phyloP scores from a whole-genome alignment of 805 yeast species.

The Ascoidea tarda region DNA sequence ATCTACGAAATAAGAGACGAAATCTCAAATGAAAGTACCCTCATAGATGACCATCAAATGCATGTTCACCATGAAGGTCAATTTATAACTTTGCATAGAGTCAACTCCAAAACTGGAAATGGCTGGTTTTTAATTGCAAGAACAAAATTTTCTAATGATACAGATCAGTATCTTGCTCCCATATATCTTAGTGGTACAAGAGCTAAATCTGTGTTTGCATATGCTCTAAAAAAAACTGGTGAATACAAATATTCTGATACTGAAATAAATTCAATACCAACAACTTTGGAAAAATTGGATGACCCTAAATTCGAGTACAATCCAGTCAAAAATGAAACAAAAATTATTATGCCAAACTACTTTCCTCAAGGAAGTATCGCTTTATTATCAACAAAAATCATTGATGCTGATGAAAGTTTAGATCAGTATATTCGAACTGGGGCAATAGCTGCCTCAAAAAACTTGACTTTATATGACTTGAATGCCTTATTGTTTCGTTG shows the following conservation, averaged over 20 bases:
- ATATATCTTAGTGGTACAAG: slow-evolving; percentile 44
- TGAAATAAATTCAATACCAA: slow-evolving; percentile 51
- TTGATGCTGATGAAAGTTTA: slow-evolving; percentile 47
- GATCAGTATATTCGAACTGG: slow-evolving; percentile 62
- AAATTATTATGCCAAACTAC: slow-evolving; percentile 39
- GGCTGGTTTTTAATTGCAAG: slow-evolving; percentile 88
- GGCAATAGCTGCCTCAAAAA: slow-evolving; percentile 57
- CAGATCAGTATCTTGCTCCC: slow-evolving; percentile 43
- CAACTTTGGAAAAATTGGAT: slow-evolving; percentile 37
- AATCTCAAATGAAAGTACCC: slow-evolving; percentile 33
- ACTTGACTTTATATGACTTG: slow-evolving; percentile 50
- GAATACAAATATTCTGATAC: slow-evolving; percentile 24
- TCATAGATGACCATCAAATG: slow-evolving; percentile 64
- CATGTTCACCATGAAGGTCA: slow-evolving; percentile 92
- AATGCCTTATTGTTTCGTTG: slow-evolving; percentile 65
- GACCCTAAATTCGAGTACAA: slow-evolving; percentile 33
- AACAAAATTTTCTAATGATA: slow-evolving; percentile 46
- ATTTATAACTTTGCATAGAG: slow-evolving; percentile 79
- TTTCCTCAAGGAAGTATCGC: slow-evolving; percentile 92
- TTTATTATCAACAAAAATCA: slow-evolving; percentile 57
- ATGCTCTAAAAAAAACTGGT: slow-evolving; percentile 38
- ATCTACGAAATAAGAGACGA: slow-evolving; percentile 43
- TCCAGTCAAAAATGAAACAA: slow-evolving; percentile 28
- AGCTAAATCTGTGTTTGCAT: slow-evolving; percentile 43
- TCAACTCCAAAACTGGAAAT: slow-evolving; percentile 68